These are phyloP conservation scores for sweet orange (Citrus sinensis) DNA, from an alignment of 345 rosid species.

Conservation along the genomic window DVS_A1.0 CM039165.1:37912501-37913000, in stretches of 20 bases:
- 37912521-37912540: neutral
- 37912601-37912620: neutral
- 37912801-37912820: neutral
- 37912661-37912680: neutral
- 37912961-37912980: neutral
- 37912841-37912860: no score
- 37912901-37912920: neutral
- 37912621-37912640: conserved; percentile 14
- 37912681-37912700: conserved; percentile 2
- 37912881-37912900: neutral
- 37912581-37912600: neutral
- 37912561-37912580: neutral
- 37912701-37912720: neutral
- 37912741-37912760: neutral
- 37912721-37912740: neutral
- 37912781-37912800: neutral
- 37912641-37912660: neutral
- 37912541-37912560: neutral
- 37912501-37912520: neutral
- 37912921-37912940: neutral
- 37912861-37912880: no score
- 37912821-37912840: no score
- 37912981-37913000: neutral
- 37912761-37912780: neutral
- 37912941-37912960: neutral